phyloP scores from a whole-genome alignment of 2,329 filamentous ascomycete species.

The Epichloe amarillans region DNA sequence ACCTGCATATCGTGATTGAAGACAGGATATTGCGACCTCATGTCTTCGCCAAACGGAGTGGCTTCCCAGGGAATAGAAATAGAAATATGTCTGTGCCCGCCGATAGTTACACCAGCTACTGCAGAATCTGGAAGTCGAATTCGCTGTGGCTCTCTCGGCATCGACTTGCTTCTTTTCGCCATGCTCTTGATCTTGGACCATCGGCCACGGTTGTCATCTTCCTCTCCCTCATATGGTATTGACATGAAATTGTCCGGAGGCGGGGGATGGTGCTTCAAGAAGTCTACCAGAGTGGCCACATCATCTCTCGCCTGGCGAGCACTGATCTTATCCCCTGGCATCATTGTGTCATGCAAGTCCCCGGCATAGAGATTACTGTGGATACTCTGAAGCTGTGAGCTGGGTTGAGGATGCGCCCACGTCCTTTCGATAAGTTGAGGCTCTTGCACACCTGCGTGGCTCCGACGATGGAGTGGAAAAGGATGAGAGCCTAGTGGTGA shows the following conservation, averaged over 20 bases:
- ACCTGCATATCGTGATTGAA: slow-evolving; percentile 10
- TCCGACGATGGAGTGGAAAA: slow-evolving; percentile 3
- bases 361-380: slow-evolving; percentile 1
- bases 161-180: slow-evolving; percentile 22
- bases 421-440: neutral
- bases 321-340: slow-evolving; percentile 6
- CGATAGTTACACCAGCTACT: slow-evolving; percentile 38
- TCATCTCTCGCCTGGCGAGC: slow-evolving; percentile 13
- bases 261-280: slow-evolving; percentile 34
- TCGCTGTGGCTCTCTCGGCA: slow-evolving; percentile 16
- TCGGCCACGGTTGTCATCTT: slow-evolving; percentile 21
- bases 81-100: slow-evolving; percentile 43
- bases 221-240: slow-evolving; percentile 19
- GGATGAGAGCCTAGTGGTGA: slow-evolving; percentile 4
- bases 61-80: slow-evolving; percentile 45
- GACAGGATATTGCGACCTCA: slow-evolving; percentile 22
- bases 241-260: slow-evolving; percentile 39
- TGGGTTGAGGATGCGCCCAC: neutral
- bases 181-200: slow-evolving; percentile 31
- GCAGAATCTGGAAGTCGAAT: slow-evolving; percentile 40
- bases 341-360: slow-evolving; percentile 3
- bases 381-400: neutral
- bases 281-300: slow-evolving; percentile 29
- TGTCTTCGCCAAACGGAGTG: slow-evolving; percentile 25
- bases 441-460: slow-evolving; percentile 1